phyloP scores from a whole-genome alignment of 495 filamentous ascomycete genomes.

The Hyaloscypha hepaticicola region DNA sequence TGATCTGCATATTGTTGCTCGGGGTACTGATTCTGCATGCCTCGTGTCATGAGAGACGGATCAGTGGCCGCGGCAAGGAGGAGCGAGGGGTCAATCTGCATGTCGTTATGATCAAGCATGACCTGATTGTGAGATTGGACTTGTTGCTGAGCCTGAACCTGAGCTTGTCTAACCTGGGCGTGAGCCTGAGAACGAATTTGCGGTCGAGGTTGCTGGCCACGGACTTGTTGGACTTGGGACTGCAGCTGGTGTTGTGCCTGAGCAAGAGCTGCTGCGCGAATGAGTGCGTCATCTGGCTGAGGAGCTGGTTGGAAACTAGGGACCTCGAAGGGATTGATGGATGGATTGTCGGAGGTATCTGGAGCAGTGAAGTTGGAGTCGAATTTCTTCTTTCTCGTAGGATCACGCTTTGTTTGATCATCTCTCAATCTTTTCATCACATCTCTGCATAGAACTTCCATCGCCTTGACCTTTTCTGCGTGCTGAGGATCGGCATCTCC shows the following conservation, averaged over 20 bases:
- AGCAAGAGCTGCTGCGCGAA: conserved; percentile 30
- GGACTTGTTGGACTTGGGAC: not conserved
- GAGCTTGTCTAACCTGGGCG: conserved; percentile 19
- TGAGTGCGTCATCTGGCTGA: conserved; percentile 33
- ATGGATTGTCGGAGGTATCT: conserved; percentile 5
- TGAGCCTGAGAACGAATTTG: conserved; percentile 32
- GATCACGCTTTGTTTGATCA: conserved; percentile 60
- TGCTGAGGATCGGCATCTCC: conserved; percentile 56
- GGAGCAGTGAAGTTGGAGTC: conserved; percentile 26
- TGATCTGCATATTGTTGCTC: conserved; percentile 43
- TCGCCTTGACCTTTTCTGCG: conserved; percentile 57
- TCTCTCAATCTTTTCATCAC: conserved; percentile 72
- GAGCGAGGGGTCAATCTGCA: conserved; percentile 66
- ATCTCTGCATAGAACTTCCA: conserved; percentile 70
- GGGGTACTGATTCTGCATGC: conserved; percentile 49
- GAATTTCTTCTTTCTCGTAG: conserved; percentile 49
- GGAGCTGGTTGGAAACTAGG: conserved; percentile 28
- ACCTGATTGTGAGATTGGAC: conserved; percentile 40
- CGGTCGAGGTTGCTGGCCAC: not conserved
- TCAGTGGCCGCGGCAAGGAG: conserved; percentile 38
- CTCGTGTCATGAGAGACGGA: conserved; percentile 26
- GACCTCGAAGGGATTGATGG: conserved; percentile 6
- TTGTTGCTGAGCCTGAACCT: conserved; percentile 19
- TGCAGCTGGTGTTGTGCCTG: conserved; percentile 27
- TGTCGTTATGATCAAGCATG: conserved; percentile 51